Percentiles rank a stretch among this genome's conserved stretches.
phyloP scores from a whole-genome alignment of 768 basidiomycete species.

The Daedaleopsis nitida region DNA sequence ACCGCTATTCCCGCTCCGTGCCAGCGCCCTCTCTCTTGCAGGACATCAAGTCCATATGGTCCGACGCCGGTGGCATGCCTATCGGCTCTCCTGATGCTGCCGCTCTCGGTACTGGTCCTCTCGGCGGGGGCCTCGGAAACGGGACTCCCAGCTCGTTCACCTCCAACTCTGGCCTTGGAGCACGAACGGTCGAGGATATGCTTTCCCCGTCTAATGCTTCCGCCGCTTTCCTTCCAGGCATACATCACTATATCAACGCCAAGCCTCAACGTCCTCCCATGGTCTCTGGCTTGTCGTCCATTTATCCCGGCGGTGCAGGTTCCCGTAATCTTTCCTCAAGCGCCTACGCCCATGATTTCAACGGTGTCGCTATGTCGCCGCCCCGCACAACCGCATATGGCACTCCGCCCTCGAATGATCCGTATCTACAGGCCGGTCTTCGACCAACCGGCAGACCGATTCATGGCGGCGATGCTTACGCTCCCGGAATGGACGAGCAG shows the following conservation, averaged over 20 bases:
- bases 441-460: conserved; percentile 35
- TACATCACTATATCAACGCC: conserved; percentile 64
- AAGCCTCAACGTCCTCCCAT: conserved; percentile 40
- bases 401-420: conserved; percentile 32
- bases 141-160: conserved; percentile 58
- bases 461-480: conserved; percentile 26
- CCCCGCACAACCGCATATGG: conserved; percentile 26
- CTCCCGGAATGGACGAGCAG: conserved; percentile 28
- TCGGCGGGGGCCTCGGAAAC: conserved; percentile 33
- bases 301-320: conserved; percentile 17
- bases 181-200: conserved; percentile 39
- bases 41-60: conserved; percentile 82
- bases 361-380: conserved; percentile 29
- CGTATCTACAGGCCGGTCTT: conserved; percentile 39
- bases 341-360: conserved; percentile 18
- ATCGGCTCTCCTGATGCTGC: conserved; percentile 40
- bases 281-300: conserved; percentile 24
- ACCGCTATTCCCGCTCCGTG: conserved; percentile 83
- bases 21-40: conserved; percentile 76
- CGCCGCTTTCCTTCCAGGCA: conserved; percentile 77
- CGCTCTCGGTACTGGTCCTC: conserved; percentile 15
- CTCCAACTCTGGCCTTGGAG: conserved; percentile 43
- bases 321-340: conserved; percentile 17
- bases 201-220: conserved; percentile 77
- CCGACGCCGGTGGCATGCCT: conserved; percentile 43